Conservation (phyloP, 352 stramenopile species). For the Globisporangium abappressorium region DNA sequence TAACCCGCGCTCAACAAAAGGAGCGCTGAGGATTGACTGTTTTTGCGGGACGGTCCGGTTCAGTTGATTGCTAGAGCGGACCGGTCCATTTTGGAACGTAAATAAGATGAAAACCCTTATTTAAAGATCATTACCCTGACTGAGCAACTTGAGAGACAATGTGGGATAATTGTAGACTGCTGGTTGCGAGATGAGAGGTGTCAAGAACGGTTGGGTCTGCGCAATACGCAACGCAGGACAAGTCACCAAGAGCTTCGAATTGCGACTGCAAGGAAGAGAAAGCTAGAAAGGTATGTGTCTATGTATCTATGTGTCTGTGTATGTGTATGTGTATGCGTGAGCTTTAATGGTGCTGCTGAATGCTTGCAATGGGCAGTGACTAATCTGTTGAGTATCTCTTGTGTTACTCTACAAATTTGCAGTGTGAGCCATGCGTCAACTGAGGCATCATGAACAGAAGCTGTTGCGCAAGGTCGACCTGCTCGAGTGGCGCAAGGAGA, state of each 20-base stretch:
- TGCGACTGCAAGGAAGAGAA: constrained; percentile 7
- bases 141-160: not conserved
- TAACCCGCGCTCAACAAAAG: not conserved
- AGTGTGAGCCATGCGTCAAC: constrained; percentile 70
- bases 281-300: constrained; percentile 1
- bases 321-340: not conserved
- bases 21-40: not conserved
- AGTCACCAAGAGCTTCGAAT: constrained; percentile 5
- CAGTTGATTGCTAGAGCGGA: not conserved
- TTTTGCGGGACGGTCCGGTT: constrained; percentile 4
- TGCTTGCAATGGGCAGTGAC: not conserved
- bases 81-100: not conserved
- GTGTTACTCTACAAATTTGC: not conserved
- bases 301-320: not conserved
- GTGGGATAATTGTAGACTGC: not conserved
- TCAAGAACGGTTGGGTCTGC: constrained; percentile 13
- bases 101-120: not conserved
- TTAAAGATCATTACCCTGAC: not conserved
- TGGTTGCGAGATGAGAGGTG: constrained; percentile 7
- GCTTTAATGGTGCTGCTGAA: not conserved
- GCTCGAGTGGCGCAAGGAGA: constrained; percentile 98
- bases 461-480: constrained; percentile 99
- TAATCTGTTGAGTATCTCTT: not conserved
- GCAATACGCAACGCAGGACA: not conserved
- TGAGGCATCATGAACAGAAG: constrained; percentile 98